Conservation (phyloP, 2,329 filamentous ascomycete genomes). For the Paecilomyces dactylethromorphus region DNA sequence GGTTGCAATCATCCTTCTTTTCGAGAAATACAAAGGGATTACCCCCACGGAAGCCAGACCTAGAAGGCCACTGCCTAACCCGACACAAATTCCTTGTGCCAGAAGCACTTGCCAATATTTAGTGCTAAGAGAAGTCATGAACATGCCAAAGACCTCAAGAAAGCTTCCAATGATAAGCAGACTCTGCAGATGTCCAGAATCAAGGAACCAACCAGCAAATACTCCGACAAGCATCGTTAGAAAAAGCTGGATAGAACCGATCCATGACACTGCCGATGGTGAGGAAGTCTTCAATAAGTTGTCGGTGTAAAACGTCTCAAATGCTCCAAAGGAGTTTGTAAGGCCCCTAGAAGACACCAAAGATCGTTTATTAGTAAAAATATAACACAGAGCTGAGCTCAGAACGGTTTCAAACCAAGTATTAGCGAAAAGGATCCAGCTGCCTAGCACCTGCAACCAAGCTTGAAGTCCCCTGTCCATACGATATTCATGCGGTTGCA, state of each 20-base stretch:
- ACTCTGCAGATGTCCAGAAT: background rate
- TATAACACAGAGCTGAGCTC: too few relatives aligned
- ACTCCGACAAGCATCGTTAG: background rate
- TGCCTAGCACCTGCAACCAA: background rate
- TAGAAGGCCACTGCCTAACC: constrained; percentile 41
- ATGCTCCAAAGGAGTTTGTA: background rate
- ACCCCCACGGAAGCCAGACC: constrained; percentile 38
- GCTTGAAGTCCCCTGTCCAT: background rate
- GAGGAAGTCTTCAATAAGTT: background rate
- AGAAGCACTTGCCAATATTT: constrained; percentile 50
- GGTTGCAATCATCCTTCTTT: constrained; percentile 35
- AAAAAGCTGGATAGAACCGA: background rate
- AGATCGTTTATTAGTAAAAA: too few relatives aligned
- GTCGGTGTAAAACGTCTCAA: background rate
- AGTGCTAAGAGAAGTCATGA: background rate
- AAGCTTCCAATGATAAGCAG: background rate
- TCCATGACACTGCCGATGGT: background rate
- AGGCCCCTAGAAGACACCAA: background rate
- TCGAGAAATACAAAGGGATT: constrained; percentile 35
- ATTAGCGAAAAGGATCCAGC: background rate
- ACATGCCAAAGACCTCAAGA: background rate
- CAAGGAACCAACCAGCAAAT: background rate
- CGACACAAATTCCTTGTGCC: constrained; percentile 48
- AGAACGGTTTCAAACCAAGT: background rate
- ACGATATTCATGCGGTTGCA: too few relatives aligned